A percentile compares a stretch with the other conserved stretches of the same genome.
These are phyloP conservation scores for Scedosporium dehoogii DNA, from an alignment of 2,329 filamentous ascomycete genomes.

Conservation along the genomic window DNA sequence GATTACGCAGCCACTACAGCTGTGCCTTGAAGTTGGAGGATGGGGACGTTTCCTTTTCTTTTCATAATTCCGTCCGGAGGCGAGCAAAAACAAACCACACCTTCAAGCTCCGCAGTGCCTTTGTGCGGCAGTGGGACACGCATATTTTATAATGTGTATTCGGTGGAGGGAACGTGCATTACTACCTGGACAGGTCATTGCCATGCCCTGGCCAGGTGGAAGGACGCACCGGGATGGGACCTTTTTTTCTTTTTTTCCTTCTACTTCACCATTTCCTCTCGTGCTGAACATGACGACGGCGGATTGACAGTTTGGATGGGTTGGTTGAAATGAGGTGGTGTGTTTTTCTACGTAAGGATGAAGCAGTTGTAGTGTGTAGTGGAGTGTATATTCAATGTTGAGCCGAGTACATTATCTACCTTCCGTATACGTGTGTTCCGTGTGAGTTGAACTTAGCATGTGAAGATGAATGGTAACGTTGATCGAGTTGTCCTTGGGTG, in stretches of 20 bases:
- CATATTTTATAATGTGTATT: background rate
- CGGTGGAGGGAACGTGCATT: background rate
- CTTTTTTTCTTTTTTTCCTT: background rate
- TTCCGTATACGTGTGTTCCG: no score
- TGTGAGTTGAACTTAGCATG: no score
- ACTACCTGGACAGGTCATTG: background rate
- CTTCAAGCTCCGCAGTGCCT: background rate
- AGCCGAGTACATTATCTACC: background rate
- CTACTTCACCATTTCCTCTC: no score
- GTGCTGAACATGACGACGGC: background rate
- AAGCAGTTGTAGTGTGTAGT: background rate
- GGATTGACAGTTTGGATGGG: background rate
- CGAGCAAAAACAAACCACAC: background rate
- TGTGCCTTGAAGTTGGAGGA: background rate
- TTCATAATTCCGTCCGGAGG: background rate
- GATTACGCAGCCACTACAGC: background rate
- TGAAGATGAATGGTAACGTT: no score
- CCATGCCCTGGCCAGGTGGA: background rate
- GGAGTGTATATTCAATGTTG: background rate
- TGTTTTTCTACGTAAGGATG: background rate
- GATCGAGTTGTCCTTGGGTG: no score
- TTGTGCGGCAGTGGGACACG: background rate
- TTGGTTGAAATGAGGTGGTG: background rate
- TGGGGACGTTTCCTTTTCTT: background rate
- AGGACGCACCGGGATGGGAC: background rate